Evolutionary conservation across 129 eudicot genomes (phyloP).

Genomic region (Saussurea involucrata): DNA sequence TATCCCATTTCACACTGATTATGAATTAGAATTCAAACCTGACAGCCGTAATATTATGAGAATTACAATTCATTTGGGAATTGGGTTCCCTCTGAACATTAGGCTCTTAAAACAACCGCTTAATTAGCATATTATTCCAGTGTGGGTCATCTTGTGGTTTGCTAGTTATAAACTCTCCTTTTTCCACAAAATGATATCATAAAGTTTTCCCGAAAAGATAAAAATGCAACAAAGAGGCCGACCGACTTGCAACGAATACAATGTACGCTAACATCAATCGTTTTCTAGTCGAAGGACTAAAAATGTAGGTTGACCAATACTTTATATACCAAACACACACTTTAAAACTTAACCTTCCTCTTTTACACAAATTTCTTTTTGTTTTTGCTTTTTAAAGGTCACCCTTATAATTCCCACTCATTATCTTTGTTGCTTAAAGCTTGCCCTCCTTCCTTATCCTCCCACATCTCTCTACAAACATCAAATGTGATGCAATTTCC

Average conservation of each 20-base stretch:
- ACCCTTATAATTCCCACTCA: constrained; percentile 94
- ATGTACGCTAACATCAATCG: constrained; percentile 14
- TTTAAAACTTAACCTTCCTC: constrained; percentile 7
- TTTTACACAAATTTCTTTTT: constrained; percentile 19
- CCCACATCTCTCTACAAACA: constrained; percentile 7
- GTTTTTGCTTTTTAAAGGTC: constrained; percentile 77
- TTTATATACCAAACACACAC: constrained; percentile 30
- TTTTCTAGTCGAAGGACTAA: constrained; percentile 31
- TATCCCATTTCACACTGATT: background rate
- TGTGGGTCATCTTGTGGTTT: background rate
- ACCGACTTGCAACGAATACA: constrained; percentile 27
- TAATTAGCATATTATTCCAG: background rate
- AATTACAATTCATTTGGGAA: background rate
- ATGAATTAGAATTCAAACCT: background rate
- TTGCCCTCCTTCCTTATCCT: constrained; percentile 53
- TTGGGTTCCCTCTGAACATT: background rate
- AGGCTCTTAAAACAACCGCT: background rate
- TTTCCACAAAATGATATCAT: background rate
- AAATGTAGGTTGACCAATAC: constrained; percentile 22
- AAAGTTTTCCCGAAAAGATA: background rate
- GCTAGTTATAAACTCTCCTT: background rate
- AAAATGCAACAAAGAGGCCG: constrained; percentile 13
- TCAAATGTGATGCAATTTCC: constrained; percentile 26
- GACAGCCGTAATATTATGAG: too few species aligned
- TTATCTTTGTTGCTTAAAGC: constrained; percentile 95